Conservation (phyloP, 495 filamentous ascomycete species). For the Tetracladium setigerum region DNA sequence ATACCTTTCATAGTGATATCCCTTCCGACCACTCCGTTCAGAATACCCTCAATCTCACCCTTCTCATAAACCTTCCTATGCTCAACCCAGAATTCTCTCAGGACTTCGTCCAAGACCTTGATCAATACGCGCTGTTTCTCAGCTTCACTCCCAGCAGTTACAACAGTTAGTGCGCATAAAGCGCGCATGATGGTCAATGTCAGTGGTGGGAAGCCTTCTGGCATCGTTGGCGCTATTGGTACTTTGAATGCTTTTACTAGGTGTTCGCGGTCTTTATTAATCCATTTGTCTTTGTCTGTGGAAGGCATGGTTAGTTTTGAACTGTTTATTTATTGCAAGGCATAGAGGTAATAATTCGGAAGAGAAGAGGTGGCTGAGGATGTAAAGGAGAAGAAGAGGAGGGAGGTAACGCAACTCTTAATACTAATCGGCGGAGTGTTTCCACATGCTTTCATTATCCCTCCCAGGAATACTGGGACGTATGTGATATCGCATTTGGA, state of each 20-base stretch:
- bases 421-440: slow-evolving; percentile 58
- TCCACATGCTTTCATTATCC: slow-evolving; percentile 55
- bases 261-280: slow-evolving; percentile 49
- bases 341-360: neutral
- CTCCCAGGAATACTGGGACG: slow-evolving; percentile 62
- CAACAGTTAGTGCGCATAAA: slow-evolving; percentile 29
- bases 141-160: slow-evolving; percentile 35
- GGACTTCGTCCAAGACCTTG: slow-evolving; percentile 21
- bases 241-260: slow-evolving; percentile 53
- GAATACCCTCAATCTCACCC: slow-evolving; percentile 36
- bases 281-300: slow-evolving; percentile 62
- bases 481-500: slow-evolving; percentile 51
- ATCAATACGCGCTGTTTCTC: slow-evolving; percentile 43
- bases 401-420: slow-evolving; percentile 45
- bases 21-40: slow-evolving; percentile 44
- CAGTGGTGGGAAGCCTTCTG: slow-evolving; percentile 51
- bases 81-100: slow-evolving; percentile 46
- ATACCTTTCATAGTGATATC: slow-evolving; percentile 33
- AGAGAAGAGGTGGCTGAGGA: neutral
- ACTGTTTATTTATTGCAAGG: neutral
- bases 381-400: neutral
- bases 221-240: slow-evolving; percentile 42
- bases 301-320: neutral
- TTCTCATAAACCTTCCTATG: slow-evolving; percentile 38
- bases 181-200: slow-evolving; percentile 47